These are phyloP conservation scores for Syzygium grande DNA, from an alignment of 345 rosid species.

Conservation along the genomic window DNA sequence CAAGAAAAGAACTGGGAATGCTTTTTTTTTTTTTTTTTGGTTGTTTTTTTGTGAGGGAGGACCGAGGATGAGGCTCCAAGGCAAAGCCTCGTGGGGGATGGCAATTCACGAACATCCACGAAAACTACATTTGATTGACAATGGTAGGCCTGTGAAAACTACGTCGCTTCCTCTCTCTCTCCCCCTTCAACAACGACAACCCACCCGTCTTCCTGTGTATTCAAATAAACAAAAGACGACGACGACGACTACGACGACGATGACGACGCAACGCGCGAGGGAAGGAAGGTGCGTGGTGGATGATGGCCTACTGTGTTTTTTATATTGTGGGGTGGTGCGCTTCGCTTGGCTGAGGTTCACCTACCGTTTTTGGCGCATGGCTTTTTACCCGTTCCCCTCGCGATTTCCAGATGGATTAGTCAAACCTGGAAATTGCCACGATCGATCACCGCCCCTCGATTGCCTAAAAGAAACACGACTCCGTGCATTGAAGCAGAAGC, in stretches of 20 bases:
- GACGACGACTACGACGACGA: too few species aligned
- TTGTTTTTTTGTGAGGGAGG: not conserved
- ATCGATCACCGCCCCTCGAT: too few species aligned
- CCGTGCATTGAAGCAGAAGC: too few species aligned
- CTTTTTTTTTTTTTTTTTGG: not conserved
- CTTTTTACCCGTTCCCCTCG: too few species aligned
- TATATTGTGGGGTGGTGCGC: not conserved
- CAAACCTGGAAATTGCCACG: too few species aligned
- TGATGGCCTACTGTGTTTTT: not conserved
- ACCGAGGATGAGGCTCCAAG: not conserved
- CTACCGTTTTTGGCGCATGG: not conserved
- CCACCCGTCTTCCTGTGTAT: not conserved
- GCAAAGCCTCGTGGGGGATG: not conserved
- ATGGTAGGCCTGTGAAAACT: not conserved
- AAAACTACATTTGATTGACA: not conserved
- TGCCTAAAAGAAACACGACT: too few species aligned
- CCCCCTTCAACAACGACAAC: not conserved
- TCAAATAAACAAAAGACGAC: not conserved
- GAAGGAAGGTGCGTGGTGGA: not conserved
- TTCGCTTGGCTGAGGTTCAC: not conserved
- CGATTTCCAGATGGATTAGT: too few species aligned
- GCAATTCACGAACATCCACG: not conserved
- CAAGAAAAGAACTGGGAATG: not conserved
- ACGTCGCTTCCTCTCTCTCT: not conserved
- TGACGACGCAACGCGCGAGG: not conserved